Percentiles rank a stretch among this genome's conserved stretches.
These are phyloP conservation scores for Xylaria polymorpha DNA, from an alignment of 2,329 filamentous ascomycete genomes.

Conservation along the genomic window DNA sequence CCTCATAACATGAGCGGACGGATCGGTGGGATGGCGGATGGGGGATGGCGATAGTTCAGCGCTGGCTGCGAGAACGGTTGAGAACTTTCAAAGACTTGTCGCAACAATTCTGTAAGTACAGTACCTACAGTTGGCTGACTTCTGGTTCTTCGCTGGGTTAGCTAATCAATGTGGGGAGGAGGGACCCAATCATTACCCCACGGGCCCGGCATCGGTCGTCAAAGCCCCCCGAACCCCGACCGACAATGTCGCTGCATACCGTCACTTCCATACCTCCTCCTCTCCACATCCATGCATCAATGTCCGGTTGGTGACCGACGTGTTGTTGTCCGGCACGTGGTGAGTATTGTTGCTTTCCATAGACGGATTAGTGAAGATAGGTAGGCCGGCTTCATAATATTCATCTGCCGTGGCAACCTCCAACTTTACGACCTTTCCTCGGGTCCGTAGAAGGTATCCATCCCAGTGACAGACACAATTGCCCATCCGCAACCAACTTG, in stretches of 20 bases:
- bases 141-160: constrained; percentile 11
- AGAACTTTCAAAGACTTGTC: neutral
- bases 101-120: neutral
- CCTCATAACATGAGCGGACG: constrained; percentile 46
- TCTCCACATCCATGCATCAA: too few species aligned
- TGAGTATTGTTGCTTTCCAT: constrained; percentile 4
- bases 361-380: neutral
- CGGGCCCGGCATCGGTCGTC: neutral
- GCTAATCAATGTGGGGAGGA: neutral
- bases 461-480: neutral
- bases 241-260: neutral
- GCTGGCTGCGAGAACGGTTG: neutral
- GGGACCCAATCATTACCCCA: neutral
- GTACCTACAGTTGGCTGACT: too few species aligned
- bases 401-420: neutral
- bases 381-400: neutral
- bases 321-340: constrained; percentile 1
- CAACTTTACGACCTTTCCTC: neutral
- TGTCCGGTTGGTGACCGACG: neutral
- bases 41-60: neutral
- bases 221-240: constrained; percentile 10
- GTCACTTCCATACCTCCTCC: neutral
- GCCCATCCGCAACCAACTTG: neutral
- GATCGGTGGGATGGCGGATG: constrained; percentile 13
- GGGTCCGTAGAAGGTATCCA: neutral